phyloP scores from a whole-genome alignment of 345 rosid genomes.

The Eucalyptus pauciflora region DNA sequence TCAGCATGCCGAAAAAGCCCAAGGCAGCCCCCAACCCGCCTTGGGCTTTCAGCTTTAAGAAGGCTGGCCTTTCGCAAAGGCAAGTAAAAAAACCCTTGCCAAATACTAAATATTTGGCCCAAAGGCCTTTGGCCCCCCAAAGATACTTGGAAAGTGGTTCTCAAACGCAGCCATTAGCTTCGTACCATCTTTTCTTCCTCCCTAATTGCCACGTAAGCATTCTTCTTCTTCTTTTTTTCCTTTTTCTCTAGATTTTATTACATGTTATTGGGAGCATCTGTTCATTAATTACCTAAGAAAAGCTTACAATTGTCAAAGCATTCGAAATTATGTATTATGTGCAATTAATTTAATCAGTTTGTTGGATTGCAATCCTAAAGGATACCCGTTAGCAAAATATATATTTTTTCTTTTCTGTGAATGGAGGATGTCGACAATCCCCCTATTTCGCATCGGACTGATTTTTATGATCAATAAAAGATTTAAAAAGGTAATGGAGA shows the following conservation, averaged over 20 bases:
- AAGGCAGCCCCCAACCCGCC: no score
- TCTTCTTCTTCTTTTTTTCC: fast-evolving
- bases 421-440: background rate
- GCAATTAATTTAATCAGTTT: background rate
- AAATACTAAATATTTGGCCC: no score
- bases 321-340: background rate
- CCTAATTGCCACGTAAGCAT: background rate
- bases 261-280: background rate
- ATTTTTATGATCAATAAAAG: background rate
- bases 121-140: no score
- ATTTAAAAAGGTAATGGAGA: background rate
- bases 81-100: no score
- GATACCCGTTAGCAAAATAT: background rate
- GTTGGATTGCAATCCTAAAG: background rate
- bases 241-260: background rate
- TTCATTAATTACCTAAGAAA: background rate
- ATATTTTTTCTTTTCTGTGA: background rate
- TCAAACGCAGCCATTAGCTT: background rate
- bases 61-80: no score
- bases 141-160: no score
- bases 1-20: no score
- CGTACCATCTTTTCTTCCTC: background rate
- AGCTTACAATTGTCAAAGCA: background rate
- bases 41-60: no score
- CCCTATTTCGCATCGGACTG: fast-evolving